Percentiles rank a stretch among this genome's conserved stretches.
Conservation (phyloP, 495 filamentous ascomycete species). For the Aspergillus asperescens region DNA sequence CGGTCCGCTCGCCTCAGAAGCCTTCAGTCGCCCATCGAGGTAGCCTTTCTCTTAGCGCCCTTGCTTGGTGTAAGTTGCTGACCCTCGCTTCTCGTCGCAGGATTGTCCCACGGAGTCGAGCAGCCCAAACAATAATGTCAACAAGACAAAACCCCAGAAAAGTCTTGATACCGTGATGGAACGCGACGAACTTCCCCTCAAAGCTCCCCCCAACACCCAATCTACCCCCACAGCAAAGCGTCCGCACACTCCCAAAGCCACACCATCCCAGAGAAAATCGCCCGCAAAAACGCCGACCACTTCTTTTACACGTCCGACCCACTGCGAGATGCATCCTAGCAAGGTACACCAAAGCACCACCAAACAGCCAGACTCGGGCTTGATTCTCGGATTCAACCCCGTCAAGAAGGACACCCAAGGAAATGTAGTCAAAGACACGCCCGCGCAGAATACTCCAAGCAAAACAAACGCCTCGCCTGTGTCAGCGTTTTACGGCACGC, state of each 20-base stretch:
- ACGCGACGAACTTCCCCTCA: constrained; percentile 28
- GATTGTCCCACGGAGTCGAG: constrained; percentile 14
- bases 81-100: constrained; percentile 16
- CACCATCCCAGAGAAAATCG: constrained; percentile 8
- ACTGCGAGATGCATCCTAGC: constrained; percentile 74
- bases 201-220: not conserved
- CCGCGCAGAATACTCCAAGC: constrained; percentile 37
- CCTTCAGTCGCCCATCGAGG: constrained; percentile 25
- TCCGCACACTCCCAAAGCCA: constrained; percentile 13
- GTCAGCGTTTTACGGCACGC: constrained; percentile 45
- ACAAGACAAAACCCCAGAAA: constrained; percentile 10
- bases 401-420: constrained; percentile 45
- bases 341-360: constrained; percentile 65
- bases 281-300: constrained; percentile 48
- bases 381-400: constrained; percentile 64
- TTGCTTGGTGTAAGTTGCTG: constrained; percentile 14
- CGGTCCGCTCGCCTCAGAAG: constrained; percentile 39
- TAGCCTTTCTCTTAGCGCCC: constrained; percentile 19
- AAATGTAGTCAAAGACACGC: constrained; percentile 30
- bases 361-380: constrained; percentile 59
- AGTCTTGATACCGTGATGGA: constrained; percentile 36
- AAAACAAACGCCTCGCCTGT: constrained; percentile 38
- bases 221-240: constrained; percentile 7
- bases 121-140: constrained; percentile 12
- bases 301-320: constrained; percentile 41